Percentiles rank a stretch among this genome's conserved stretches.
phyloP scores from a whole-genome alignment of 805 yeast genomes.

The Saturnispora kantuleensis region DNA sequence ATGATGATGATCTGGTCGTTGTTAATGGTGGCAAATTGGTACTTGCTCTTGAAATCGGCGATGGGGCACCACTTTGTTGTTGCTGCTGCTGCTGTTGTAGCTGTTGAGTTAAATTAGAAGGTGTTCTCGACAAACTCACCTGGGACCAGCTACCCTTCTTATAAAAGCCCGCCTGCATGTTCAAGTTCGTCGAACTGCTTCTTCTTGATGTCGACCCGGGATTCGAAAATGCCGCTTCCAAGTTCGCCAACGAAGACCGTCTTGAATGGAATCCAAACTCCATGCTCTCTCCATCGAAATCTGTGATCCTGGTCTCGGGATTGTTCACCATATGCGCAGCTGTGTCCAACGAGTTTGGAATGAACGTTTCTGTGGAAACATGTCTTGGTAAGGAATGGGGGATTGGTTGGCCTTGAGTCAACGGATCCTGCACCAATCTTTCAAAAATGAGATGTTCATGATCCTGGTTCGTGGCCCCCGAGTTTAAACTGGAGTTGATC shows the following conservation, averaged over 20 bases:
- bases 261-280: slow-evolving; percentile 38
- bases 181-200: slow-evolving; percentile 7
- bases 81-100: slow-evolving; percentile 7
- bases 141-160: slow-evolving; percentile 16
- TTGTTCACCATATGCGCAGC: slow-evolving; percentile 33
- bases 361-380: slow-evolving; percentile 39
- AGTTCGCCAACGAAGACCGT: slow-evolving; percentile 44
- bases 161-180: slow-evolving; percentile 8
- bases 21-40: slow-evolving; percentile 8
- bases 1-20: slow-evolving; percentile 4
- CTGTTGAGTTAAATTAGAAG: slow-evolving; percentile 22
- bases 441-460: slow-evolving; percentile 50
- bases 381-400: slow-evolving; percentile 27
- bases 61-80: slow-evolving; percentile 3
- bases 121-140: slow-evolving; percentile 16
- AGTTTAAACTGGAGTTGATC: slow-evolving; percentile 7
- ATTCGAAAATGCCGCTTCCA: slow-evolving; percentile 26
- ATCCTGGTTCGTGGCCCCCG: slow-evolving; percentile 9
- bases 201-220: slow-evolving; percentile 9
- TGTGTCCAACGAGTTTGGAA: slow-evolving; percentile 48
- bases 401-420: slow-evolving; percentile 24
- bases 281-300: slow-evolving; percentile 30
- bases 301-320: slow-evolving; percentile 10
- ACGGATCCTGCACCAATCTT: slow-evolving; percentile 54
- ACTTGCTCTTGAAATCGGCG: background rate